Conservation (phyloP, 208 protist genomes). For the Trypanosoma cruzi region DNA sequence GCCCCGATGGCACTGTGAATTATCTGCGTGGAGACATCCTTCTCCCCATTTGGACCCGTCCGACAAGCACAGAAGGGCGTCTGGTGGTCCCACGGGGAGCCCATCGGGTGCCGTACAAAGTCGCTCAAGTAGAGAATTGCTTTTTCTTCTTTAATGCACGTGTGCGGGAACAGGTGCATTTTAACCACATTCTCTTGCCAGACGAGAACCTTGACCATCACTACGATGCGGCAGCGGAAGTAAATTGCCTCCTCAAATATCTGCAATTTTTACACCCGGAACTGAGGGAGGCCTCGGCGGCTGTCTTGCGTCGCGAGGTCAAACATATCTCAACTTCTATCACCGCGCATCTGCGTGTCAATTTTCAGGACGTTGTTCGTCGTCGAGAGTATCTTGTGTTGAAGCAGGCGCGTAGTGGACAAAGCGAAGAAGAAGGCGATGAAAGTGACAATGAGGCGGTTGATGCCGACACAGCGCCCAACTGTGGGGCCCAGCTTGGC, state of each 20-base stretch:
- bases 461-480: conserved; percentile 22
- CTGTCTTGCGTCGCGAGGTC: conserved; percentile 53
- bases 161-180: conserved; percentile 90
- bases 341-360: conserved; percentile 61
- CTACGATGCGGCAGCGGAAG: conserved; percentile 93
- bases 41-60: conserved; percentile 94
- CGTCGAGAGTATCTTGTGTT: conserved; percentile 79
- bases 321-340: conserved; percentile 63
- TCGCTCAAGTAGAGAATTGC: conserved; percentile 86
- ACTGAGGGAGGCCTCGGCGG: conserved; percentile 30
- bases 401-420: conserved; percentile 49
- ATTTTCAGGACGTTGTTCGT: conserved; percentile 75
- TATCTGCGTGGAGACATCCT: conserved; percentile 92
- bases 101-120: conserved; percentile 65
- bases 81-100: conserved; percentile 89
- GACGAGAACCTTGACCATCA: conserved; percentile 91
- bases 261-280: conserved; percentile 67
- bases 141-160: conserved; percentile 97
- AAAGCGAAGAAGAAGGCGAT: conserved; percentile 23
- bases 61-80: conserved; percentile 96
- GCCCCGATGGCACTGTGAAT: conserved; percentile 70
- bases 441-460: conserved; percentile 35
- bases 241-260: conserved; percentile 85
- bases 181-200: conserved; percentile 79
- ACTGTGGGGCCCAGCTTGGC: not conserved